Conservation (phyloP, 2,329 filamentous ascomycete species). For the Ceratocystis cubensis region DNA sequence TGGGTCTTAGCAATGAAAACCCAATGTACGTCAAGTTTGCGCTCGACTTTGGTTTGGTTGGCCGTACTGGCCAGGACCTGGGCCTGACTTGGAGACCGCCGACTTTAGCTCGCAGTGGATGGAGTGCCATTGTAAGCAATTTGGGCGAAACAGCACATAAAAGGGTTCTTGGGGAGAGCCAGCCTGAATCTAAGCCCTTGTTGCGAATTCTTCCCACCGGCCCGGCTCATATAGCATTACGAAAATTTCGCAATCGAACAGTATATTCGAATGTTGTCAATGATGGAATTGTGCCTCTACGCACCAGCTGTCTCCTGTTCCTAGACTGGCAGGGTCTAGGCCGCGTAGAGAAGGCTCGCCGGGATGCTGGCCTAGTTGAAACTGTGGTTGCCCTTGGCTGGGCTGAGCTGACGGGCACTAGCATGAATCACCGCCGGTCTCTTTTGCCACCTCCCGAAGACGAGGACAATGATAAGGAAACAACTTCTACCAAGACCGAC, state of each 20-base stretch:
- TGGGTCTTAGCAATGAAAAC: slow-evolving; percentile 93
- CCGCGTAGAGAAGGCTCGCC: slow-evolving; percentile 82
- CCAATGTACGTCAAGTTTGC: slow-evolving; percentile 96
- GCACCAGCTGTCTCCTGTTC: slow-evolving; percentile 92
- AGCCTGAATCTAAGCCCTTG: slow-evolving; percentile 77
- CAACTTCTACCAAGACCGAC: neutral
- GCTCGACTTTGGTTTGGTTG: slow-evolving; percentile 87
- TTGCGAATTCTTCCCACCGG: slow-evolving; percentile 82
- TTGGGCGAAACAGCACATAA: slow-evolving; percentile 56
- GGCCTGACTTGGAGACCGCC: slow-evolving; percentile 90
- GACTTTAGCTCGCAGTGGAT: slow-evolving; percentile 70
- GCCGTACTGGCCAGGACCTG: slow-evolving; percentile 89
- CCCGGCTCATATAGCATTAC: slow-evolving; percentile 73
- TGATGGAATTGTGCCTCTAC: slow-evolving; percentile 86
- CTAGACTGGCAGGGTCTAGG: slow-evolving; percentile 91
- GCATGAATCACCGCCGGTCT: slow-evolving; percentile 36
- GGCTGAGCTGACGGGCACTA: slow-evolving; percentile 76
- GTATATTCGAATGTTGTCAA: slow-evolving; percentile 97
- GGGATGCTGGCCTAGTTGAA: slow-evolving; percentile 84
- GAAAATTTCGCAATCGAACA: slow-evolving; percentile 80
- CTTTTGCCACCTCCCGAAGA: slow-evolving; percentile 34
- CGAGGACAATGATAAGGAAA: slow-evolving; percentile 25
- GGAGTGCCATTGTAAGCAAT: slow-evolving; percentile 76
- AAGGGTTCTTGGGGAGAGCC: slow-evolving; percentile 44
- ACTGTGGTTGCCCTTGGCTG: slow-evolving; percentile 90